phyloP scores from a whole-genome alignment of 257 asterid species.

The Avicennia marina region DNA sequence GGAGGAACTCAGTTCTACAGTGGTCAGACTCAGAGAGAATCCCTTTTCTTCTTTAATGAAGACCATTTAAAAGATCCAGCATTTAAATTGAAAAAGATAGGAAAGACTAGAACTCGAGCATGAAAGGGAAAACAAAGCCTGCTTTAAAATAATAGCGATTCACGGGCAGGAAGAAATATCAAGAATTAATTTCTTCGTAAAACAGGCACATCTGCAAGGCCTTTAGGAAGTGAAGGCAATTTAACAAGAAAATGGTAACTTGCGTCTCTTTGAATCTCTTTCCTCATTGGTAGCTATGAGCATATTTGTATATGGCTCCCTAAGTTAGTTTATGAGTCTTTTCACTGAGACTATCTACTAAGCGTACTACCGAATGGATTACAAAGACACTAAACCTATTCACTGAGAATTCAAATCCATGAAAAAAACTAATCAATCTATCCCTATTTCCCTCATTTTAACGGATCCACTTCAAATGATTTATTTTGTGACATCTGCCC shows the following conservation, averaged over 20 bases:
- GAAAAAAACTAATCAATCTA: neutral
- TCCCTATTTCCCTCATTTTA: neutral
- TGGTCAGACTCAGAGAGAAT: neutral
- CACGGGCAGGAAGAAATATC: neutral
- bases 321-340: neutral
- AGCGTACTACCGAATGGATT: neutral
- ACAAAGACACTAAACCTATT: neutral
- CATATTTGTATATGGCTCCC: neutral
- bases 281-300: neutral
- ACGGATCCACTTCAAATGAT: neutral
- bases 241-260: neutral
- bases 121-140: too few relatives aligned
- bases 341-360: neutral
- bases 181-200: neutral
- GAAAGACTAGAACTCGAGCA: neutral
- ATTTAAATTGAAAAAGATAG: neutral
- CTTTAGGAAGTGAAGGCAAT: too few relatives aligned
- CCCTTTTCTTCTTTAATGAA: neutral
- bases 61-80: neutral
- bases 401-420: neutral
- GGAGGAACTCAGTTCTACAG: neutral
- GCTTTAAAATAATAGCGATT: too few relatives aligned
- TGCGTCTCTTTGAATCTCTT: neutral
- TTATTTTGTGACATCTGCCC: neutral
- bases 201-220: neutral